Percentiles rank a stretch among this genome's conserved stretches.
Evolutionary conservation across 2,329 filamentous ascomycete genomes (phyloP).

Genomic region (Chaetomiaceae sp.): DNA sequence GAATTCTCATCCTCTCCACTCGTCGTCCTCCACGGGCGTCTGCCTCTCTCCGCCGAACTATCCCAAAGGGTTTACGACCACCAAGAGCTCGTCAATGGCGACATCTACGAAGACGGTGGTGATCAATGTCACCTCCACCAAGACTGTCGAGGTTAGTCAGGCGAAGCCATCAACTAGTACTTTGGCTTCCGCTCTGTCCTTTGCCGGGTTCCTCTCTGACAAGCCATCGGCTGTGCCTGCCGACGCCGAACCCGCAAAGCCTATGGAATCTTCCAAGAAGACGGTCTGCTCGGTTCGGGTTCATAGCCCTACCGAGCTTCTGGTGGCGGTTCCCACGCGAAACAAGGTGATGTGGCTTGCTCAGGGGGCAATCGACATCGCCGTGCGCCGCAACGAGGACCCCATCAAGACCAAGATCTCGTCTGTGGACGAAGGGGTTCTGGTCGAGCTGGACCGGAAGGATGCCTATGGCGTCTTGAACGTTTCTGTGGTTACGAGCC

Average conservation of each 20-base stretch:
- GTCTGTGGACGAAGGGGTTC: slow-evolving; percentile 46
- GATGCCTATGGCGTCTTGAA: slow-evolving; percentile 57
- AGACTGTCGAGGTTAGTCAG: slow-evolving; percentile 31
- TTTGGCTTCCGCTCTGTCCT: slow-evolving; percentile 32
- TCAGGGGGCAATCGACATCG: slow-evolving; percentile 53
- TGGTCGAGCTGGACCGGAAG: slow-evolving; percentile 47
- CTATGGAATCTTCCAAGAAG: slow-evolving; percentile 37
- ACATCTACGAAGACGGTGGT: slow-evolving; percentile 32
- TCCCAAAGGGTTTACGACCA: slow-evolving; percentile 6
- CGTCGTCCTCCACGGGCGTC: background rate
- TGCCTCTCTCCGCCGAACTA: slow-evolving; percentile 5
- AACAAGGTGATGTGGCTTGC: slow-evolving; percentile 53
- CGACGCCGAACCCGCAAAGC: slow-evolving; percentile 27
- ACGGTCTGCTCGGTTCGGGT: slow-evolving; percentile 44
- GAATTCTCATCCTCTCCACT: background rate
- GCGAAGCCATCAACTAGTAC: slow-evolving; percentile 27
- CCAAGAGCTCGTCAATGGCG: slow-evolving; percentile 6
- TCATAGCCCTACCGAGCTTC: slow-evolving; percentile 45
- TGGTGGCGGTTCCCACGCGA: slow-evolving; percentile 49
- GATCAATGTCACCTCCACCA: slow-evolving; percentile 37
- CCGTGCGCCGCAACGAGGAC: slow-evolving; percentile 46
- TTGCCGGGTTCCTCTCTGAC: slow-evolving; percentile 41
- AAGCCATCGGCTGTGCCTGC: slow-evolving; percentile 27
- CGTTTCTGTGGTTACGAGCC: slow-evolving; percentile 54
- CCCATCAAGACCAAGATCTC: slow-evolving; percentile 47